Evolutionary conservation across 352 stramenopile species (phyloP).

Genomic region (Elongisporangium anandrum): DNA sequence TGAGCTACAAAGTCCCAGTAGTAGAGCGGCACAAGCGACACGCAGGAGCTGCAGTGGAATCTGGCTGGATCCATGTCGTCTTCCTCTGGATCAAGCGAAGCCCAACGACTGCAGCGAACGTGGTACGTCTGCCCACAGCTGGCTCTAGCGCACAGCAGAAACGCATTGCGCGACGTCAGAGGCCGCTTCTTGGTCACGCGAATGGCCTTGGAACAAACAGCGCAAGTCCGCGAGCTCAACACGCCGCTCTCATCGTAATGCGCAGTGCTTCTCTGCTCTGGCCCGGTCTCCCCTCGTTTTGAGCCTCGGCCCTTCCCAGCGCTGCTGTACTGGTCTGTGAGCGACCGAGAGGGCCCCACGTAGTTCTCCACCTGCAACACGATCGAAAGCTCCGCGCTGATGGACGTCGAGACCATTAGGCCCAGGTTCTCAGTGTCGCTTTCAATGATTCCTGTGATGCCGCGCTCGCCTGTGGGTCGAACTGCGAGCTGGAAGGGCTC

Average conservation of each 20-base stretch:
- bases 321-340: slow-evolving; percentile 37
- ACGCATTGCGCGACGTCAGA: slow-evolving; percentile 6
- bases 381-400: slow-evolving; percentile 36
- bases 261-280: slow-evolving; percentile 17
- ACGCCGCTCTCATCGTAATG: slow-evolving; percentile 59
- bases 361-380: slow-evolving; percentile 65
- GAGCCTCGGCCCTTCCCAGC: background rate
- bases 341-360: slow-evolving; percentile 22
- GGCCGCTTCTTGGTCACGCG: slow-evolving; percentile 17
- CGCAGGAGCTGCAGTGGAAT: slow-evolving; percentile 52
- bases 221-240: slow-evolving; percentile 43
- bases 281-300: slow-evolving; percentile 7
- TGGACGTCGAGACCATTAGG: slow-evolving; percentile 43
- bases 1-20: slow-evolving; percentile 72
- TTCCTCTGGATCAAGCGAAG: slow-evolving; percentile 22
- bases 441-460: slow-evolving; percentile 38
- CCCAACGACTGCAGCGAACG: slow-evolving; percentile 64
- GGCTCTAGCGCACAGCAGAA: slow-evolving; percentile 40
- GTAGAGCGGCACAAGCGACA: slow-evolving; percentile 22
- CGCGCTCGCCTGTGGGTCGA: slow-evolving; percentile 37
- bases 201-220: slow-evolving; percentile 46
- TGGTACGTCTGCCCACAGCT: slow-evolving; percentile 61
- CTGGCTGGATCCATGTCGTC: slow-evolving; percentile 6
- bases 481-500: slow-evolving; percentile 40
- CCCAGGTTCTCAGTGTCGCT: slow-evolving; percentile 57